Evolutionary conservation across 345 rosid species (phyloP).

Genomic region (Aquilaria yunnanensis): DNA sequence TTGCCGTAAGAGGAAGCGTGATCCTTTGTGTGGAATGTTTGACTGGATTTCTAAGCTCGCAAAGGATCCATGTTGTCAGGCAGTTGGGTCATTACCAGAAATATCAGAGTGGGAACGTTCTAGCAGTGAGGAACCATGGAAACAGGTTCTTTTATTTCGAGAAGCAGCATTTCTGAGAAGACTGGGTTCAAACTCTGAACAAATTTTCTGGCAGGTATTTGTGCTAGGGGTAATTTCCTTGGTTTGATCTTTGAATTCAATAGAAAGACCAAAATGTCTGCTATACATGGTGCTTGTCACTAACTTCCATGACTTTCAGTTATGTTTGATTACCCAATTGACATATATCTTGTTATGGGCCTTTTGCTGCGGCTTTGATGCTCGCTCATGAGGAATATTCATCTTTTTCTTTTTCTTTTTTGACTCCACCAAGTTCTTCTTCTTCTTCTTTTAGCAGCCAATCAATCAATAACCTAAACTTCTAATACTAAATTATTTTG

Average conservation of each 20-base stretch:
- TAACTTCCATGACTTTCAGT: no score
- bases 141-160: constrained; percentile 58
- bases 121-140: constrained; percentile 65
- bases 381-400: no score
- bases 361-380: no score
- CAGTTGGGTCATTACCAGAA: constrained; percentile 51
- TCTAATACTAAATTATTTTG: no score
- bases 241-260: background rate
- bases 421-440: no score
- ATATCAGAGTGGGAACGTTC: constrained; percentile 57
- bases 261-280: background rate
- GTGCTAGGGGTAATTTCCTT: constrained; percentile 1
- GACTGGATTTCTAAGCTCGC: constrained; percentile 60
- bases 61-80: constrained; percentile 49
- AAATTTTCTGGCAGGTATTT: constrained; percentile 48
- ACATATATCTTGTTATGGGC: no score
- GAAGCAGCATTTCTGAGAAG: constrained; percentile 36
- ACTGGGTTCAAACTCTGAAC: constrained; percentile 25
- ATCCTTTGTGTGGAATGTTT: constrained; percentile 36
- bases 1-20: constrained; percentile 46
- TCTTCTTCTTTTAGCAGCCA: no score
- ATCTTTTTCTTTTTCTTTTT: no score
- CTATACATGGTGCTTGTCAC: background rate
- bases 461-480: no score
- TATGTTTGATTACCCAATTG: no score